These are phyloP conservation scores for Russula foetens DNA, from an alignment of 768 basidiomycete species.

Conservation along the genomic window DNA sequence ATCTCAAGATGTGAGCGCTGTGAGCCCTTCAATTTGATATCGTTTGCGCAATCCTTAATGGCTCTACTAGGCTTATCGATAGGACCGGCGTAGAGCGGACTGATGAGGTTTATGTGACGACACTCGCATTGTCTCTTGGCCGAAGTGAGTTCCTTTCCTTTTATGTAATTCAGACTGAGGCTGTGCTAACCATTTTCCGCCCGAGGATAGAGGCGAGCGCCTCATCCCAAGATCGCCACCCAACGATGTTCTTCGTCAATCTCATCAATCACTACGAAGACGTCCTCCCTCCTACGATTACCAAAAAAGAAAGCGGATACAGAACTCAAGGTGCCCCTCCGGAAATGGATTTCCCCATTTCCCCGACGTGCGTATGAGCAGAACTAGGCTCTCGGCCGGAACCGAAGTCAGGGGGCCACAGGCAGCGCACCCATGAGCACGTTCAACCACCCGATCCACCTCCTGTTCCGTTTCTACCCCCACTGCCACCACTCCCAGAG, in stretches of 20 bases:
- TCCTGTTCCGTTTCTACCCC: slow-evolving; percentile 2
- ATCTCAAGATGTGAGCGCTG: slow-evolving; percentile 58
- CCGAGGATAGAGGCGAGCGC: no score
- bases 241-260: slow-evolving; percentile 76
- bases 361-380: slow-evolving; percentile 81
- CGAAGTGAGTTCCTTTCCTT: slow-evolving; percentile 48
- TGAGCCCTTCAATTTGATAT: neutral
- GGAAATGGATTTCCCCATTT: slow-evolving; percentile 86
- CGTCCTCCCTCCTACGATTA: no score
- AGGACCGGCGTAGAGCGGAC: slow-evolving; percentile 56
- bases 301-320: slow-evolving; percentile 82
- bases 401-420: slow-evolving; percentile 64
- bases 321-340: slow-evolving; percentile 73
- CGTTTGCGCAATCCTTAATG: slow-evolving; percentile 5
- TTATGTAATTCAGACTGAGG: neutral
- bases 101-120: slow-evolving; percentile 84
- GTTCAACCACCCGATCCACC: slow-evolving; percentile 4
- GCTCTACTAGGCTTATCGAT: slow-evolving; percentile 48
- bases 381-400: slow-evolving; percentile 65
- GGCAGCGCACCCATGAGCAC: no score
- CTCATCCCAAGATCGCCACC: no score
- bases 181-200: slow-evolving; percentile 57
- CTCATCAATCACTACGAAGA: slow-evolving; percentile 72
- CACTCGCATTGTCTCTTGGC: slow-evolving; percentile 81
- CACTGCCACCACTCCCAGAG: slow-evolving; percentile 8